Evolutionary conservation across 2,329 filamentous ascomycete genomes (phyloP), one percentile per base, ranked within the genome.

Genomic region (Tothia fuscella): DNA sequence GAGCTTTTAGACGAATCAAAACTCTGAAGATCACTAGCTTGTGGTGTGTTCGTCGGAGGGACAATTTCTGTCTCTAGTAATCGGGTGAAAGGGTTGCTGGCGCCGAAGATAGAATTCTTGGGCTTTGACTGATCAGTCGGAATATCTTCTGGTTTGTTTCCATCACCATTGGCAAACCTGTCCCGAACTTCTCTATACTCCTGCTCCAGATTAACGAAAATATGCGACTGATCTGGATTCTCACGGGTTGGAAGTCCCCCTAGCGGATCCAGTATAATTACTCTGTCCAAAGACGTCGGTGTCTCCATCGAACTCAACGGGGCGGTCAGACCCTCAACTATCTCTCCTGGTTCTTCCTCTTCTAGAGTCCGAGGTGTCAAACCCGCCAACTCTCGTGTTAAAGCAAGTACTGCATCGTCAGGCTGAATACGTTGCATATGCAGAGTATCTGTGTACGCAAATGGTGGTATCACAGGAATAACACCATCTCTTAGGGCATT

Each of bases 131-230:
- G 2, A 4, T 25, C 20, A 12, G 10, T 13, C n/a, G 10, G 17
- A 17, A 26, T 35, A 16, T 36, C 34, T 5, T 50, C 41, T 6
- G 51, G 50, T n/a, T 46, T 39, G 50, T 31, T 40, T 2, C 42
- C 38, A 7, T 45, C 31, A 2, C 50, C 51, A 32, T 55, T 52
- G 22, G 56, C 53, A 4, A 93, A 66, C 49, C 86, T 74, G 13
- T 71, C 60, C 46, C 75, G 69, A 37, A 93, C 80, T 20, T 72
- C 64, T 1, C 74, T 66, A 50, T 82, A 94, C 56, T 98, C 89
- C 55, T 96, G 87, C 55, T 93, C 82, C 43, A 98, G 71, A 52
- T 98, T 98, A 55, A 98, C 75, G 55, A 95, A 96, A 6, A 91
- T 75, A 56, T 91, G 82, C 2, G 82, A 73, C 38, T 71, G 74